These are phyloP conservation scores for Amoebophrya sp. DNA, from an alignment of 169 alveolate species.

Conservation along the genomic window DNA sequence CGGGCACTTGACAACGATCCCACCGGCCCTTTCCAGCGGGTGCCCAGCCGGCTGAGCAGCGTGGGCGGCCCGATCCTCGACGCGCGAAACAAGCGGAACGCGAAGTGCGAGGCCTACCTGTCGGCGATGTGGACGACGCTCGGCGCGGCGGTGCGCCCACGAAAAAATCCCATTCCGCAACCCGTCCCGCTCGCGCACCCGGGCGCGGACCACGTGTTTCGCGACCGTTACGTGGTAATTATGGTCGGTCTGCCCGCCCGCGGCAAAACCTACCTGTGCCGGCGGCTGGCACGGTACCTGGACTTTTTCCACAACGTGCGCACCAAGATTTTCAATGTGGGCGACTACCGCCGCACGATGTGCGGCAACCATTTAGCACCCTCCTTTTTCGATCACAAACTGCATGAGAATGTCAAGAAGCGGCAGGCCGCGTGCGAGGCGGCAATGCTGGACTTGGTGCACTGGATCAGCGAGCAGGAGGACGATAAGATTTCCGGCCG, in stretches of 20 bases:
- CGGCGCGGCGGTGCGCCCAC: neutral
- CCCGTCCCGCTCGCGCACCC: neutral
- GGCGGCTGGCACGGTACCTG: neutral
- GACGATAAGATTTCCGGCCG: neutral
- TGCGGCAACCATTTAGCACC: neutral
- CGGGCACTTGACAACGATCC: too few species aligned
- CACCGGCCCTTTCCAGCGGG: too few species aligned
- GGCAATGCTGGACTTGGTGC: neutral
- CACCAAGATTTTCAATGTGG: neutral
- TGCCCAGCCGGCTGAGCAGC: too few species aligned
- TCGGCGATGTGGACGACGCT: too few species aligned
- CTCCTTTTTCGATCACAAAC: neutral
- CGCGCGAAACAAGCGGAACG: too few species aligned
- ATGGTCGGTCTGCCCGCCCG: conserved; percentile 17
- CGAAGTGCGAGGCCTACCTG: too few species aligned
- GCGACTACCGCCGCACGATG: neutral
- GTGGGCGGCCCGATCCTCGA: too few species aligned
- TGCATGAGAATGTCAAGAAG: neutral
- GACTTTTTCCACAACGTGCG: conserved; percentile 5
- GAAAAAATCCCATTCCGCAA: conserved; percentile 5
- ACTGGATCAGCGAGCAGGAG: neutral
- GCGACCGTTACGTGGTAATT: neutral
- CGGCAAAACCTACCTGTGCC: conserved; percentile 12
- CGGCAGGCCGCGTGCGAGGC: neutral
- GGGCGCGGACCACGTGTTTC: too few species aligned